Base-by-base conservation (phyloP, 768 basidiomycete genomes). In the Pisolithus albus region DNA sequence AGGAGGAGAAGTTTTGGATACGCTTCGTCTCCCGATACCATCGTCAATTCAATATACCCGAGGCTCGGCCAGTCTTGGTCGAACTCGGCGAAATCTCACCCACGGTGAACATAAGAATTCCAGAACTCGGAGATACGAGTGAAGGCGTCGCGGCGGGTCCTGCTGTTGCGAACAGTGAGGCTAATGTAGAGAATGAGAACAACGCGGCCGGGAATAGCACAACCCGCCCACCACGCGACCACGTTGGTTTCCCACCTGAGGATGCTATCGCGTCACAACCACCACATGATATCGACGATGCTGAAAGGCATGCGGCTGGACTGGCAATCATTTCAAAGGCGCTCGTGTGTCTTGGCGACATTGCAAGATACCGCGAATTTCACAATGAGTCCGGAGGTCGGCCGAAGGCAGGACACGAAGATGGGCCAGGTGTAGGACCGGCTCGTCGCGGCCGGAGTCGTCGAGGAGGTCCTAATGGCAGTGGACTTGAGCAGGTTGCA, bases 1-100 rank as follows among this genome's bases (percentile, higher is more conserved):
- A 87, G 30, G 95, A 99, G 66, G 90, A 94, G 64, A 86, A 83
- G 59, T 96, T 95, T 68, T 99, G 93, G 87, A 81, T 78, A 26
- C 80, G 84, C 53, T 76, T 98, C 18, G 75, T 93, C 42, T 71
- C 83, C 45, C 81, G 92, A 34, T 73, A 93, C 56, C 83, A 83
- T 43, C 79, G 83, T 51, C 75, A 83, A 8, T 92, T 88, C 54
- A 76, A 68, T 5, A 74, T 93, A n/a, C 73, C 78, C 37, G 82
- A 88, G 58, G 84, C 82, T 1, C 72, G 75, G 9, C 68, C 79
- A 5, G 72, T 78, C 24, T 76, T 93, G 34, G 63, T 74, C 16
- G 64, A 74, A 7, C 79, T 92, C 6, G 79, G 77, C 7, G 78
- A 91, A 49, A 53, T 76, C 30, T 52, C 70, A 4, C 69, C 71